These are phyloP conservation scores for Backusella luteola DNA, from an alignment of 192 early-diverging fungal genomes.

Conservation along the genomic window DNA sequence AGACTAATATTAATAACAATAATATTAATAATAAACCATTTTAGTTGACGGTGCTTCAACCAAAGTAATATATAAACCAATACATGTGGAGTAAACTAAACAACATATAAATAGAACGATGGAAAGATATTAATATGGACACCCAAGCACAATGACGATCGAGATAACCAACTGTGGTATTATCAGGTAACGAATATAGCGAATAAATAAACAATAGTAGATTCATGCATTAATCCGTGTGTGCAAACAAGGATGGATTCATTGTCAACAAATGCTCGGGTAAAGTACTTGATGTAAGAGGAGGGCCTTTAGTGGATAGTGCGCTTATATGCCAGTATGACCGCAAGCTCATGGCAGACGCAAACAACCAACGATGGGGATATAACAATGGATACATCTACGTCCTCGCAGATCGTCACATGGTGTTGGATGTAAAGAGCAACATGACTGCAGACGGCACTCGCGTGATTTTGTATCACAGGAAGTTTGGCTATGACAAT, in stretches of 20 bases:
- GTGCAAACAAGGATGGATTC: constrained; percentile 15
- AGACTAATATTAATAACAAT: background rate
- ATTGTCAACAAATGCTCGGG: constrained; percentile 29
- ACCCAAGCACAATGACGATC: constrained; percentile 30
- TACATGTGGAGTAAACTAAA: background rate
- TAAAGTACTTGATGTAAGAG: constrained; percentile 30
- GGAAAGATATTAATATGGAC: constrained; percentile 33
- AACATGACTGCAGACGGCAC: constrained; percentile 19
- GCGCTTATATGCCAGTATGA: constrained; percentile 31
- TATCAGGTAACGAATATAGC: constrained; percentile 18
- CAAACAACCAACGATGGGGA: constrained; percentile 31
- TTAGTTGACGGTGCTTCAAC: constrained; percentile 30
- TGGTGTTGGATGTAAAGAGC: constrained; percentile 26
- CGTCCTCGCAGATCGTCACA: constrained; percentile 21
- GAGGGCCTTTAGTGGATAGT: constrained; percentile 19
- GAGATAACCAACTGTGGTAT: constrained; percentile 34
- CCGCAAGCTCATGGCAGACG: constrained; percentile 25
- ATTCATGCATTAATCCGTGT: background rate
- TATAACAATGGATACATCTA: constrained; percentile 27
- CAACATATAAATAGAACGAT: constrained; percentile 19
- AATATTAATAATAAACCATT: background rate
- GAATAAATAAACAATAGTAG: background rate
- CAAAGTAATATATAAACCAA: constrained; percentile 13
- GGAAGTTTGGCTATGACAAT: constrained; percentile 24
- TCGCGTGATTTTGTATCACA: constrained; percentile 22